A percentile compares a stretch with the other conserved stretches of the same genome.
These are phyloP conservation scores for Lactarius sp. DNA, from an alignment of 768 basidiomycete species.

Conservation along the genomic window DNA sequence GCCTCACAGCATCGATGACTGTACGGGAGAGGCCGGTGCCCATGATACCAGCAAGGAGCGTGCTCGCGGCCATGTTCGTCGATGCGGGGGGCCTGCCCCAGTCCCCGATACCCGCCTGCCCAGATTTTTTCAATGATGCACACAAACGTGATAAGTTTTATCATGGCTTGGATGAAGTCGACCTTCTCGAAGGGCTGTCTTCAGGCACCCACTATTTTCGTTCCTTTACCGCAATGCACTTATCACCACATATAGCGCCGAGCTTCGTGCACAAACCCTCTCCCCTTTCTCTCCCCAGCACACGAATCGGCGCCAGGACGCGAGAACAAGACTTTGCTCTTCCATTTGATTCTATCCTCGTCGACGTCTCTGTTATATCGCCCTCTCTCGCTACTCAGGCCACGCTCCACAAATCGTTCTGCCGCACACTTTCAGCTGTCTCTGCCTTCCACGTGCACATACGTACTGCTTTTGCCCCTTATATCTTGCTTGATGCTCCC, in stretches of 20 bases:
- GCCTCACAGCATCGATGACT: conserved; percentile 80
- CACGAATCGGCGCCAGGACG: conserved; percentile 63
- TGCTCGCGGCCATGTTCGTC: conserved; percentile 33
- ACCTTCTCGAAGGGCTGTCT: conserved; percentile 62
- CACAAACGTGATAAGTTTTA: conserved; percentile 38
- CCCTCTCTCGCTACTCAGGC: conserved; percentile 40
- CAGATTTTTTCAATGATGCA: conserved; percentile 26
- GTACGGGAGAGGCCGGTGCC: conserved; percentile 72
- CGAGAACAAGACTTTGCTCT: conserved; percentile 61
- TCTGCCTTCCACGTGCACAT: conserved; percentile 87
- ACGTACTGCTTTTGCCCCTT: conserved; percentile 91
- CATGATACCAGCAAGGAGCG: conserved; percentile 37
- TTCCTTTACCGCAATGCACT: conserved; percentile 8
- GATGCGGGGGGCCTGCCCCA: conserved; percentile 33
- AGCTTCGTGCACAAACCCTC: conserved; percentile 35
- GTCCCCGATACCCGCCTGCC: conserved; percentile 33
- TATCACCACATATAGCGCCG: conserved; percentile 36
- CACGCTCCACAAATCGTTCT: conserved; percentile 80
- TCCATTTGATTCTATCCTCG: conserved; percentile 41
- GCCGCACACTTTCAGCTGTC: conserved; percentile 70
- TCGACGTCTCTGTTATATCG: conserved; percentile 32
- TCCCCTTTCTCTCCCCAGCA: conserved; percentile 54
- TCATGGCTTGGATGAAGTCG: conserved; percentile 60
- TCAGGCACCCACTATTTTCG: conserved; percentile 38
- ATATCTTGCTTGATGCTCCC: conserved; percentile 54